These are phyloP conservation scores for Linum tenue DNA, from an alignment of 345 rosid species.

Conservation along the genomic window DNA sequence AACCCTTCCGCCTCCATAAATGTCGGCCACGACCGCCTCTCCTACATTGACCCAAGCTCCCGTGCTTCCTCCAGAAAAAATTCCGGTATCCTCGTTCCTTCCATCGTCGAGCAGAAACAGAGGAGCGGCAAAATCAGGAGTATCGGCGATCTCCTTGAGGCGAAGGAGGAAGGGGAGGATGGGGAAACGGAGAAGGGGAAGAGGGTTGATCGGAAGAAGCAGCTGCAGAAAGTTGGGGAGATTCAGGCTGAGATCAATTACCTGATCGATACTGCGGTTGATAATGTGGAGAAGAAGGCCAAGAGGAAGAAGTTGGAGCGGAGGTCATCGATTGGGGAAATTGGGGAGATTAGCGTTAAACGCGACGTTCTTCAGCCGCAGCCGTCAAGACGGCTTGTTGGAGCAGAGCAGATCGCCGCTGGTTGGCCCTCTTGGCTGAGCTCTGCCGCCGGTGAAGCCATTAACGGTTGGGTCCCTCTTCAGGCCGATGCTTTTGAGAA, in stretches of 20 bases:
- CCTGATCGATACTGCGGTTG: not conserved
- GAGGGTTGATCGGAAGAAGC: conserved; percentile 1
- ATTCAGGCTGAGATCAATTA: not conserved
- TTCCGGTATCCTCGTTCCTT: conserved; percentile 12
- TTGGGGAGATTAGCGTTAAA: conserved; percentile 25
- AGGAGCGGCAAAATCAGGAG: not conserved
- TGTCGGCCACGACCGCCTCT: not conserved
- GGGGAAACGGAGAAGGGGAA: conserved; percentile 20
- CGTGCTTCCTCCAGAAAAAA: conserved; percentile 19
- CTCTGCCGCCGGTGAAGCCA: conserved; percentile 54
- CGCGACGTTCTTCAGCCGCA: conserved; percentile 18
- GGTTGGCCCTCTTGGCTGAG: conserved; percentile 86
- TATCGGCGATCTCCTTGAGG: not conserved
- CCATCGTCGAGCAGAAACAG: conserved; percentile 8
- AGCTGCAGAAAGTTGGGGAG: conserved; percentile 14
- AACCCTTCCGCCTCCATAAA: not conserved
- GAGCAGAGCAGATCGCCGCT: conserved; percentile 55
- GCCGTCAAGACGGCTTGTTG: conserved; percentile 29
- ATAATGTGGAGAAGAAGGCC: not conserved
- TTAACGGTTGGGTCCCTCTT: conserved; percentile 63
- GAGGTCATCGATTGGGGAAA: conserved; percentile 22
- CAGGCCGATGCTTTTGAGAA: conserved; percentile 62
- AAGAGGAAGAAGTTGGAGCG: conserved; percentile 19
- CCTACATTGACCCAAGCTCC: conserved; percentile 3
- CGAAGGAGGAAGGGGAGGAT: conserved; percentile 18